phyloP scores from a whole-genome alignment of 805 yeast species.

The Vanderwaltozyma tropicalis region DNA sequence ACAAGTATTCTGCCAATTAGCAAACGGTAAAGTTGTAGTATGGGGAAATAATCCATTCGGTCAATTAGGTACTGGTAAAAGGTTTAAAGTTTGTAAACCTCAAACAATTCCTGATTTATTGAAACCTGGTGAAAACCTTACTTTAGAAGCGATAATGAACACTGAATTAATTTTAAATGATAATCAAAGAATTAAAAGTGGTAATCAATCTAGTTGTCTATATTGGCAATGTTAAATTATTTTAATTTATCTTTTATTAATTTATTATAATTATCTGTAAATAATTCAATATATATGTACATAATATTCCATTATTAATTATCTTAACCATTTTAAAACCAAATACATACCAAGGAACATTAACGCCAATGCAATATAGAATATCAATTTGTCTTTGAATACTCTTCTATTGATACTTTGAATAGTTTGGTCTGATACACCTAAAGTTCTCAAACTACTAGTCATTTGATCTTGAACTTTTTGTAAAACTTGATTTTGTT shows the following conservation, averaged over 20 bases:
- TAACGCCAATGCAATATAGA: conserved; percentile 60
- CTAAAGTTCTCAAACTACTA: conserved; percentile 65
- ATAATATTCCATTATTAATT: conserved; percentile 1
- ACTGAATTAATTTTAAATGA: conserved; percentile 37
- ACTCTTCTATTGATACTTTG: conserved; percentile 71
- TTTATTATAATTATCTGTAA: background rate
- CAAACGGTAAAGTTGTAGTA: conserved; percentile 52
- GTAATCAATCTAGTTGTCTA: conserved; percentile 51
- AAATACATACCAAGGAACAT: conserved; percentile 57
- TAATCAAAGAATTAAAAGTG: conserved; percentile 53
- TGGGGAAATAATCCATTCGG: conserved; percentile 85
- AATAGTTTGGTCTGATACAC: conserved; percentile 79
- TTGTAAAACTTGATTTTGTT: conserved; percentile 65
- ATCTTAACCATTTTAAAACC: conserved; percentile 56
- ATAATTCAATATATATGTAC: background rate
- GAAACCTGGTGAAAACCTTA: conserved; percentile 36
- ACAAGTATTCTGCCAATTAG: conserved; percentile 53
- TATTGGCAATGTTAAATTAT: conserved; percentile 36
- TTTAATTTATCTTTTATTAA: background rate
- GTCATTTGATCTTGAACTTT: conserved; percentile 53
- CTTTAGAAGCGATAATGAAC: conserved; percentile 21
- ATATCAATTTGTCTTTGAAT: conserved; percentile 75
- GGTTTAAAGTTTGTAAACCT: conserved; percentile 49
- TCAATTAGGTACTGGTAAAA: conserved; percentile 78
- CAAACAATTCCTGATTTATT: conserved; percentile 41